Conservation (phyloP, 2,329 filamentous ascomycete species). For the Aspergillus pseudoglaucus region DNA sequence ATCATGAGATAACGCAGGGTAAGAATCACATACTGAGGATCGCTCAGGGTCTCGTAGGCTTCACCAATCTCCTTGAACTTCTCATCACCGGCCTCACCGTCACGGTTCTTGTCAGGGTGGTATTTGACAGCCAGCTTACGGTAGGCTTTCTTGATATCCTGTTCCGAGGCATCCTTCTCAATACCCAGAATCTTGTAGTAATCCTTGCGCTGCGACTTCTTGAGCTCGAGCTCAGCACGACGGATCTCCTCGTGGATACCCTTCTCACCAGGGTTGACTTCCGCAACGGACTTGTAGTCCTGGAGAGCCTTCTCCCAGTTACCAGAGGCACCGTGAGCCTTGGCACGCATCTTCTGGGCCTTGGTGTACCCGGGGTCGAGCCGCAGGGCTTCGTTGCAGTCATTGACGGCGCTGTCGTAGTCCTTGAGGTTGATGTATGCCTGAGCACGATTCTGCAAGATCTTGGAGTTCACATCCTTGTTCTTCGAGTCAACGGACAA, state of each 20-base stretch:
- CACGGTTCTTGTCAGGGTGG: conserved; percentile 94
- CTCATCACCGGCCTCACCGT: conserved; percentile 71
- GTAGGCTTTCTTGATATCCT: conserved; percentile 93
- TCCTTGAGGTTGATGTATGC: conserved; percentile 75
- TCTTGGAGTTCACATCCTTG: conserved; percentile 88
- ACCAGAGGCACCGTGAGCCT: conserved; percentile 75
- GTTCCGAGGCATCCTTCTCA: conserved; percentile 74
- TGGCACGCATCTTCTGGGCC: conserved; percentile 89
- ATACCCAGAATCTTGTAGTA: conserved; percentile 97
- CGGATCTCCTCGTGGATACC: conserved; percentile 77
- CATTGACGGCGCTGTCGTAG: conserved; percentile 71
- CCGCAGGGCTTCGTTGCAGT: conserved; percentile 76
- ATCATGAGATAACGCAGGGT: background rate
- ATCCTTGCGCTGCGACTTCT: conserved; percentile 96
- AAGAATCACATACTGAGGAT: conserved; percentile 66
- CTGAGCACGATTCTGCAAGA: conserved; percentile 86
- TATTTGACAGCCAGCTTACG: conserved; percentile 88
- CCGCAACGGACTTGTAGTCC: conserved; percentile 80
- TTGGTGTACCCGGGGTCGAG: conserved; percentile 83
- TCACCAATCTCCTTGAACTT: conserved; percentile 98
- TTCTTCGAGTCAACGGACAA: conserved; percentile 81
- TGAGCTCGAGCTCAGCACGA: conserved; percentile 86
- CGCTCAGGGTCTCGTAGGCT: conserved; percentile 91
- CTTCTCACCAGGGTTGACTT: conserved; percentile 74
- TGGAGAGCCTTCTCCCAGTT: conserved; percentile 88